Conservation (phyloP, 2,329 filamentous ascomycete species). For the Pyricularia sp. region DNA sequence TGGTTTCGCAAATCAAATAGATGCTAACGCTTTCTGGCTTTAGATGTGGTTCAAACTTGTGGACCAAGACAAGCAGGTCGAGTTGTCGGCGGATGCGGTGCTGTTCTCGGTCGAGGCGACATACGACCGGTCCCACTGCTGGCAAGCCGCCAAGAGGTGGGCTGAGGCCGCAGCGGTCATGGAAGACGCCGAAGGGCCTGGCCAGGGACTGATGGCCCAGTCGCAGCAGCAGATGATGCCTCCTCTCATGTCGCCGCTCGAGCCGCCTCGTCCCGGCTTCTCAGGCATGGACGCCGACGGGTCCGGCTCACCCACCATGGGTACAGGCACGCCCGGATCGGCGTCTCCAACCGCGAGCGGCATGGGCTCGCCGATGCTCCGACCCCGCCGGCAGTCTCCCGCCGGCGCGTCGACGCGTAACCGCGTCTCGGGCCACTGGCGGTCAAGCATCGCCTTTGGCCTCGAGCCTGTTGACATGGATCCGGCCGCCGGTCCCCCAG, state of each 20-base stretch:
- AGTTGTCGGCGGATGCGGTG: constrained; percentile 50
- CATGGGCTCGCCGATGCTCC: constrained; percentile 7
- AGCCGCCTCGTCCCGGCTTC: constrained; percentile 18
- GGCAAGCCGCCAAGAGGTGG: constrained; percentile 43
- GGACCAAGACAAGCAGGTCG: constrained; percentile 36
- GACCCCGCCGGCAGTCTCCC: constrained; percentile 13
- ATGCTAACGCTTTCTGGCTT: neutral
- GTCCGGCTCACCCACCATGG: constrained; percentile 7
- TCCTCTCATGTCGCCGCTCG: constrained; percentile 13
- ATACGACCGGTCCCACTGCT: constrained; percentile 49
- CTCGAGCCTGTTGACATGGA: constrained; percentile 21
- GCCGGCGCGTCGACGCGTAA: constrained; percentile 7
- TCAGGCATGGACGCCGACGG: constrained; percentile 17
- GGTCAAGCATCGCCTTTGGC: constrained; percentile 22
- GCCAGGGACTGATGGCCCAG: neutral
- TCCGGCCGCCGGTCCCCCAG: constrained; percentile 3
- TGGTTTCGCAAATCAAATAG: neutral
- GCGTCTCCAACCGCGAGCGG: constrained; percentile 7
- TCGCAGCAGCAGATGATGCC: neutral
- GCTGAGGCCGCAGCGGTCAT: constrained; percentile 14
- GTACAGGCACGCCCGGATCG: constrained; percentile 7
- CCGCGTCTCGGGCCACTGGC: constrained; percentile 13
- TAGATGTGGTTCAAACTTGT: neutral
- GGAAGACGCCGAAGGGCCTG: constrained; percentile 2
- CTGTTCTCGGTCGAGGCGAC: constrained; percentile 53